Conservation (phyloP, 2,329 filamentous ascomycete genomes). For the Domatiomyces globalis region DNA sequence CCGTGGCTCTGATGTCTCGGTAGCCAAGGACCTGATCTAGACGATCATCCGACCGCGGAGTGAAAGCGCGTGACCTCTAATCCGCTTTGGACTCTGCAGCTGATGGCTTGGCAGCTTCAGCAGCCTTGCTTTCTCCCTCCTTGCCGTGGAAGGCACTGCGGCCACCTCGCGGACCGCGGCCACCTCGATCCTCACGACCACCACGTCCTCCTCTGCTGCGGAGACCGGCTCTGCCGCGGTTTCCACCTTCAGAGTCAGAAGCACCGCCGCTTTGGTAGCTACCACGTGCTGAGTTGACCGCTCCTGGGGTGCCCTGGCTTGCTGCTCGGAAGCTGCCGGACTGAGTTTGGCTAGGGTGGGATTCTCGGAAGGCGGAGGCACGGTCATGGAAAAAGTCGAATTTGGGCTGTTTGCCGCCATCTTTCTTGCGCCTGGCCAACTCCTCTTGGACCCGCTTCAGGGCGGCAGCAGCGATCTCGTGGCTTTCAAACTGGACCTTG, state of each 20-base stretch:
- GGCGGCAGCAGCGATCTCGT: slow-evolving; percentile 67
- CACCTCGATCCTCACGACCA: slow-evolving; percentile 41
- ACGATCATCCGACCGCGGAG: neutral
- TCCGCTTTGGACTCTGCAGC: slow-evolving; percentile 16
- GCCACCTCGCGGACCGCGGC: slow-evolving; percentile 41
- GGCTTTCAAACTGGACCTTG: slow-evolving; percentile 69
- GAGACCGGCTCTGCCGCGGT: slow-evolving; percentile 42
- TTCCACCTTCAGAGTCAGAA: slow-evolving; percentile 59
- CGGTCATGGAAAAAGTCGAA: slow-evolving; percentile 71
- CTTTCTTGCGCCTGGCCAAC: slow-evolving; percentile 52
- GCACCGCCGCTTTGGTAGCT: slow-evolving; percentile 78
- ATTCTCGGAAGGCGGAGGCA: slow-evolving; percentile 31
- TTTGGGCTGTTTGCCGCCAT: slow-evolving; percentile 62
- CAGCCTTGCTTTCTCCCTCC: slow-evolving; percentile 28
- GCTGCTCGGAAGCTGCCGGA: slow-evolving; percentile 43
- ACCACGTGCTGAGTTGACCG: slow-evolving; percentile 42
- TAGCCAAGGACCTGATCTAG: neutral
- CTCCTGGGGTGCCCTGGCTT: slow-evolving; percentile 50
- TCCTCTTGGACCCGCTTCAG: slow-evolving; percentile 56
- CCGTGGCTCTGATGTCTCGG: neutral
- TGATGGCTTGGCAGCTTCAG: slow-evolving; percentile 15
- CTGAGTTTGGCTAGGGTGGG: slow-evolving; percentile 26
- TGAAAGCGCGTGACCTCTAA: neutral
- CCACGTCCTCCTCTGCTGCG: slow-evolving; percentile 45
- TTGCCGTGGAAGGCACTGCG: slow-evolving; percentile 47